Base-by-base conservation (phyloP, 208 protist genomes). In the Leishmania major region DNA sequence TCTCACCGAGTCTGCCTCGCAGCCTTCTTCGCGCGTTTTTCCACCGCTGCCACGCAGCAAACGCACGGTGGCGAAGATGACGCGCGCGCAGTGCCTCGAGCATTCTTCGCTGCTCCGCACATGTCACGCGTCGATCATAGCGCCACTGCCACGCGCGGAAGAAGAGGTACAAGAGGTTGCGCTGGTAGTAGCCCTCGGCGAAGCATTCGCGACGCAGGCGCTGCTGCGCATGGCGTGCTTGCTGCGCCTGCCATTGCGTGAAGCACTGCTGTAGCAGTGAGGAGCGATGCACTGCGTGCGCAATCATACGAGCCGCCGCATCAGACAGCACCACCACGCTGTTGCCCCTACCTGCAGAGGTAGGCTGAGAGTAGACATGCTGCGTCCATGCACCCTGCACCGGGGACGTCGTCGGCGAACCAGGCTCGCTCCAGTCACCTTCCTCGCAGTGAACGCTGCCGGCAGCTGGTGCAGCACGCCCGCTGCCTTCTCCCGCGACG, bases 121-220 rank as follows among this genome's bases (percentile, higher is more conserved):
- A 55, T 8, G 40, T 11, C 4, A 37, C 47, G n/a, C 57, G 35
- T 22, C 47, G 69, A 45, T 66, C n/a, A 59, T 86, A 78, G 47
- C 82, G 79, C 91, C 91, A 94, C 76, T 91, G 87, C 91, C 91
- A 94, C 43, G 89, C 91, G 22, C 91, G 91, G 57, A 92, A 94
- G 72, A 92, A 85, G 28, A 92, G 57, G 71, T 90, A 93, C 37
- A 73, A 47, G 25, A 90, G 67, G 22, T 82, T 84, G 19, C 75
- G 82, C 31, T 60, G 75, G 74, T 88, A 87, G 79, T 88, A 92
- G 59, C 82, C 79, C 31, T 75, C 76, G 17, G 91, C 89, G 25
- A 91, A 83, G 53, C n/a, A 59, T 17, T 74, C 71, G 25, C 74
- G 80, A 40, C 81, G 80, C 25, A 69, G 80, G 55, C 82, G 81